Base-by-base conservation (phyloP, 768 basidiomycete genomes). In the Cystoderma amianthinum region DNA sequence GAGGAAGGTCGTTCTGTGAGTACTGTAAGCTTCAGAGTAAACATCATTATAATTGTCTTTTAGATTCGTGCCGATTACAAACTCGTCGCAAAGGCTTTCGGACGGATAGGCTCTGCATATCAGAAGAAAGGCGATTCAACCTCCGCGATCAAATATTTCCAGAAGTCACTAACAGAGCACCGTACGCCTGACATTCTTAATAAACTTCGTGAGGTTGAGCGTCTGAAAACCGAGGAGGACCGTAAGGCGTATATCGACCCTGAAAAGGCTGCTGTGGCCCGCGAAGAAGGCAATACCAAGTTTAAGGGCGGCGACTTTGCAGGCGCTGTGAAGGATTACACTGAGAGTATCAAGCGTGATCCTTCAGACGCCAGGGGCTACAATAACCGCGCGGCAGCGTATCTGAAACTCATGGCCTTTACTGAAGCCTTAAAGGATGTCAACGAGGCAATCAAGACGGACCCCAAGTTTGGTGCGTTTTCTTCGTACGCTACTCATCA, bases 331-430 rank as follows among this genome's bases (percentile, higher is more conserved):
- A 92, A 89, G 68, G 69, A 75, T 28, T 99, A 99, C 67, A 76
- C 87, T 25, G 96, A 99, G 65, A 86, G 91, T 47, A 96, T 98
- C 74, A 97, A 97, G 68, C 85, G 96, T 38, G 83, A 90, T 54
- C 95, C 96, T 32, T 60, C 64, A 25, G 96, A 99, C 57, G 77
- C 95, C 11, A 75, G 85, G 48, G 93, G 89, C 6, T 99, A 97
- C 70, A 98, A 95, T 62, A 99, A 99, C 68, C 85, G 96, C 37
- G 92, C 96, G n/a, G 85, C 92, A 20, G 94, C 92, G 17, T 97
- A 96, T 67, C 90, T 85, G 65, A 98, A 98, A 68, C 80, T 99
- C 30, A 76, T 76, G 32, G 96, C 96, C 1, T 64, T 98, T 21
- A 87, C 93, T 9, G 96, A 99, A 60, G 96, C 94, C 1, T 73